A percentile compares a stretch with the other conserved stretches of the same genome.
Evolutionary conservation across 2,329 filamentous ascomycete species (phyloP).

Genomic region (Acephala macrosclerotiorum): DNA sequence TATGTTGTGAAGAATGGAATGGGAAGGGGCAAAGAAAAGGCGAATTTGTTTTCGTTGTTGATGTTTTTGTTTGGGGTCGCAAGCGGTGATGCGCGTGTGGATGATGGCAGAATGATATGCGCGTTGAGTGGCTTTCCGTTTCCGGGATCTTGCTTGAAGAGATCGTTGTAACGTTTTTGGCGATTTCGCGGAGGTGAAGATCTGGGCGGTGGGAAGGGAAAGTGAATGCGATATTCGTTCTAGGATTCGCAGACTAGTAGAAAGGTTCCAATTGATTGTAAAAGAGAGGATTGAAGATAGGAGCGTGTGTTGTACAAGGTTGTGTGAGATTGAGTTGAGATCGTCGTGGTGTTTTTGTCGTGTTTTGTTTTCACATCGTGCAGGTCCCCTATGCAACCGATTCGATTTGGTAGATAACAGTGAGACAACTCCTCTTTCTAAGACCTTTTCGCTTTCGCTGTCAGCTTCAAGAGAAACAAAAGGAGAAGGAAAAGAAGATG

Average conservation of each 20-base stretch:
- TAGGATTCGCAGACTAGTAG: neutral
- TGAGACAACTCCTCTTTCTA: neutral
- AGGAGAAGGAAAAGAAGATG: constrained; percentile 5
- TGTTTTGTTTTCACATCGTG: constrained; percentile 24
- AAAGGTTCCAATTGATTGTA: constrained; percentile 4
- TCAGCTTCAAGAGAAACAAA: neutral
- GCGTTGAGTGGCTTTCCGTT: neutral
- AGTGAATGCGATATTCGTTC: constrained; percentile 5
- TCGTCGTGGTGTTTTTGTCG: constrained; percentile 2
- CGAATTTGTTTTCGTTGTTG: neutral
- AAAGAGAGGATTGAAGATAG: neutral
- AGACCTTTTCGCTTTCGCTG: constrained; percentile 20
- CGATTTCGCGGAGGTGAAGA: neutral
- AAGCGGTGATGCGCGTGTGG: neutral
- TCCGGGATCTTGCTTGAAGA: constrained; percentile 19
- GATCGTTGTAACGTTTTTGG: neutral
- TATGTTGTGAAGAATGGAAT: neutral
- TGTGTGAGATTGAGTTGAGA: neutral
- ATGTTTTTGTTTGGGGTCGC: constrained; percentile 4
- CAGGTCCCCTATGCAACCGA: constrained; percentile 10
- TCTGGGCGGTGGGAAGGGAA: constrained; percentile 9
- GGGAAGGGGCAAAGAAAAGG: neutral
- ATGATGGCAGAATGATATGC: constrained; percentile 4
- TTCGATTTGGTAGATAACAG: neutral
- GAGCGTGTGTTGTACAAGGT: constrained; percentile 7